These are phyloP conservation scores for Phialophora chinensis DNA, from an alignment of 2,329 filamentous ascomycete species.

Conservation along the genomic window DNA sequence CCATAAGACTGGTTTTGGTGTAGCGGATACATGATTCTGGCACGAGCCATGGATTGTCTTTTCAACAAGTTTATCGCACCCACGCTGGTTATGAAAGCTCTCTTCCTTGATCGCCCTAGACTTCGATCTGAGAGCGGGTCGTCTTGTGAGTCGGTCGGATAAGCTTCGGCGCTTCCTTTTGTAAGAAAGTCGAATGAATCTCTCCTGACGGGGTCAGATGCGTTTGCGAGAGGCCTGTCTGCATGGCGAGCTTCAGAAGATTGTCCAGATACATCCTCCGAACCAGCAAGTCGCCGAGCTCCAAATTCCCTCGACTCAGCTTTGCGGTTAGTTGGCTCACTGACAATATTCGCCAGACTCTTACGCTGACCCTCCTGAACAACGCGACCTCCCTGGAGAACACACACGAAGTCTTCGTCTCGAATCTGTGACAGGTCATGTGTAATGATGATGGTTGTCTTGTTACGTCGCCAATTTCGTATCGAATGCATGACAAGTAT, in stretches of 20 bases:
- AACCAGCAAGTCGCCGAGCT: neutral
- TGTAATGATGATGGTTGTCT: conserved; percentile 91
- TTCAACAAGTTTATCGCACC: conserved; percentile 25
- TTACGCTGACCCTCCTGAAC: conserved; percentile 70
- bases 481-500: conserved; percentile 74
- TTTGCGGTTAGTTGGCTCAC: neutral
- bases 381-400: conserved; percentile 73
- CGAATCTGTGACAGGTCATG: conserved; percentile 82
- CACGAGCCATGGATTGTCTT: conserved; percentile 30
- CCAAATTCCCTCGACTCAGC: neutral
- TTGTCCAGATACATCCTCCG: neutral
- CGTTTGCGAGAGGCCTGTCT: neutral
- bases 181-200: conserved; percentile 23
- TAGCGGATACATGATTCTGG: conserved; percentile 23
- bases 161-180: neutral
- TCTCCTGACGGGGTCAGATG: neutral
- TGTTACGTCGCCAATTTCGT: conserved; percentile 74
- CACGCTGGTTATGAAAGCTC: conserved; percentile 7
- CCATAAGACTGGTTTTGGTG: neutral
- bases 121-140: neutral
- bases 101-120: conserved; percentile 7
- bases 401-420: conserved; percentile 76
- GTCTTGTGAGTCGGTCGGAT: neutral
- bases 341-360: conserved; percentile 53
- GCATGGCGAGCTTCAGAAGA: neutral